A percentile compares a stretch with the other conserved stretches of the same genome.
phyloP scores from a whole-genome alignment of 805 yeast genomes.

The Clavispora carvajalis region DNA sequence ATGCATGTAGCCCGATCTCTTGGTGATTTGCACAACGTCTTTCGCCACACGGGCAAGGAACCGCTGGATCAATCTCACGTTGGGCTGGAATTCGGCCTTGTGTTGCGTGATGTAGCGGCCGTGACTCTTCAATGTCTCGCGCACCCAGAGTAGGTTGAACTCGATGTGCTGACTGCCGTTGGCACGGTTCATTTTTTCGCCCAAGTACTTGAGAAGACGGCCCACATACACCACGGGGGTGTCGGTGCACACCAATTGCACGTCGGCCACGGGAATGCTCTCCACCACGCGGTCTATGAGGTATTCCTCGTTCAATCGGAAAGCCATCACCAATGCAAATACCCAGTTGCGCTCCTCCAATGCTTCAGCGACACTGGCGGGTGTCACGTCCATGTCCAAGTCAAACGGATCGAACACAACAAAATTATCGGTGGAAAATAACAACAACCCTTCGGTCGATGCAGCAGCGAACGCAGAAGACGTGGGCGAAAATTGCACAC shows the following conservation, averaged over 20 bases:
- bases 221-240: slow-evolving; percentile 75
- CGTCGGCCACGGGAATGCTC: slow-evolving; percentile 62
- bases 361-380: slow-evolving; percentile 61
- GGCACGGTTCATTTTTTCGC: slow-evolving; percentile 45
- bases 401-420: slow-evolving; percentile 90
- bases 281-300: slow-evolving; percentile 73
- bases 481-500: slow-evolving; percentile 82
- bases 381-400: slow-evolving; percentile 87
- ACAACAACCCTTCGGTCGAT: slow-evolving; percentile 85
- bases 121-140: slow-evolving; percentile 60
- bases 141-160: slow-evolving; percentile 78
- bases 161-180: slow-evolving; percentile 76
- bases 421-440: slow-evolving; percentile 73
- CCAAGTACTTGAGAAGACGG: slow-evolving; percentile 64
- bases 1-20: slow-evolving; percentile 50
- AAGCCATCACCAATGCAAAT: slow-evolving; percentile 84
- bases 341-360: slow-evolving; percentile 58
- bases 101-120: slow-evolving; percentile 67
- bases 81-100: slow-evolving; percentile 57
- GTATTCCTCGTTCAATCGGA: slow-evolving; percentile 79
- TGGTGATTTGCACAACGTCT: slow-evolving; percentile 55
- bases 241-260: slow-evolving; percentile 59
- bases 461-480: slow-evolving; percentile 90
- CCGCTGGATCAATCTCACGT: slow-evolving; percentile 66
- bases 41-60: slow-evolving; percentile 71